A percentile compares a stretch with the other conserved stretches of the same genome.
Evolutionary conservation across 2,329 filamentous ascomycete species (phyloP).

Genomic region (Penicillium carneum): DNA sequence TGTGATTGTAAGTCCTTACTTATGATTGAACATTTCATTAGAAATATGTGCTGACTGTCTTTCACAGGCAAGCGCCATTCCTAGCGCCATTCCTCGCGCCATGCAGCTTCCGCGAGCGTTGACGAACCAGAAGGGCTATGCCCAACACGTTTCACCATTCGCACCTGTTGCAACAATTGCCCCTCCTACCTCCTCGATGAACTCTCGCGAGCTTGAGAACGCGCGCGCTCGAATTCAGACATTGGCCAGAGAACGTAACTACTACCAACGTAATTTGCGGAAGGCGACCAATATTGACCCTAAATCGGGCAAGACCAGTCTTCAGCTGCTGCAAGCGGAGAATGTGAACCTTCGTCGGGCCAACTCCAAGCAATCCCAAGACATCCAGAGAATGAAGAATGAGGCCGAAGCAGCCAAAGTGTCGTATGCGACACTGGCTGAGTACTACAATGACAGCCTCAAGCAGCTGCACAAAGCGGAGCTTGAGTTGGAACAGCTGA

Average conservation of each 20-base stretch:
- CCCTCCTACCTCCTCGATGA: neutral
- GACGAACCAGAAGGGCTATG: neutral
- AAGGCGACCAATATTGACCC: slow-evolving; percentile 38
- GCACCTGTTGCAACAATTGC: neutral
- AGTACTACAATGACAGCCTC: neutral
- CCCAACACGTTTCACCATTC: slow-evolving; percentile 7
- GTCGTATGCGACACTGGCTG: neutral
- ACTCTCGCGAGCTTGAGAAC: neutral
- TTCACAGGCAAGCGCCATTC: neutral
- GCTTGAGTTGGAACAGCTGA: neutral
- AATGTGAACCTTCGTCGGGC: neutral
- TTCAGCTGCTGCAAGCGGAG: slow-evolving; percentile 29
- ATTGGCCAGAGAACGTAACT: slow-evolving; percentile 41
- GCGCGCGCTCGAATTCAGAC: slow-evolving; percentile 6
- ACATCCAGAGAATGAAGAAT: neutral
- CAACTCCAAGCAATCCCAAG: neutral
- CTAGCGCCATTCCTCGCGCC: neutral
- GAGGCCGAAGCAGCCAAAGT: neutral
- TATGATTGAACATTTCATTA: neutral
- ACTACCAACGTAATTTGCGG: slow-evolving; percentile 37
- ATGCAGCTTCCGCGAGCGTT: neutral
- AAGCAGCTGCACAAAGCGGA: neutral
- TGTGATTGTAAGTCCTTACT: neutral
- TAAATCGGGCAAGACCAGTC: slow-evolving; percentile 39
- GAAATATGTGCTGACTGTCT: neutral